Base-by-base conservation (phyloP, 495 filamentous ascomycete genomes). In the Lentithecium fluviatile region DNA sequence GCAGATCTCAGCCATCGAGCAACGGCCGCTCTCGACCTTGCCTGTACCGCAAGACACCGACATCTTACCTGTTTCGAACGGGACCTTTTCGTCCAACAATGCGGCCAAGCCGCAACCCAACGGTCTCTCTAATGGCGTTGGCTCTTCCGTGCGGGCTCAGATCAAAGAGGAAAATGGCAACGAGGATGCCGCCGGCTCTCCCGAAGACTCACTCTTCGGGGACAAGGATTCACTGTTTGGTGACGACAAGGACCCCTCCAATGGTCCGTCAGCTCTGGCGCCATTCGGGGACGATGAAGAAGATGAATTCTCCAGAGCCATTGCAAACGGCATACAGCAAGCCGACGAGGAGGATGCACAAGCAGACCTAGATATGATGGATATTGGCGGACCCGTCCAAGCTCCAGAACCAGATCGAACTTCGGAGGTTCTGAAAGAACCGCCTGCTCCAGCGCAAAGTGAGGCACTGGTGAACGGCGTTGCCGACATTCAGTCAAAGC, bases 1-100 rank as follows among this genome's bases (percentile, higher is more conserved):
- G 1, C 94, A 99, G 67, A 90, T 99, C 52, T 93, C 88, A 12
- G 82, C 90, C 11, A 83, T 99, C 50, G 91, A 96, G 71, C 82
- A 88, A 37, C 83, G 94, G 10, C 91, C 94, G n/a, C 75, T 85
- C 36, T 89, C 86, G 20, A 86, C 79, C 54, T 72, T 89, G 1
- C 83, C 88, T 2, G 80, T 96, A 6, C 92, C 92, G 0, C 80
- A 81, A 53, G 86, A 89, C 65, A 85, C 87, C 6, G 78, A 81
- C 38, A 83, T 88, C 20, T 60, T 77, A 8, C 73, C 76, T 6
- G 69, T 79, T 7, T 69, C 77, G 0, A 90, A 84, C 67, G 86
- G 86, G 21, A 91, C 86, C 0, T 88, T 88, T 57, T 81, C 84
- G 0, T 81, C 82, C 7, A 87, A 88, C 68, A 81, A 82, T 68